These are phyloP conservation scores for Candida tropicalis DNA, from an alignment of 1,139 yeast genomes.

Conservation along the genomic window DNA sequence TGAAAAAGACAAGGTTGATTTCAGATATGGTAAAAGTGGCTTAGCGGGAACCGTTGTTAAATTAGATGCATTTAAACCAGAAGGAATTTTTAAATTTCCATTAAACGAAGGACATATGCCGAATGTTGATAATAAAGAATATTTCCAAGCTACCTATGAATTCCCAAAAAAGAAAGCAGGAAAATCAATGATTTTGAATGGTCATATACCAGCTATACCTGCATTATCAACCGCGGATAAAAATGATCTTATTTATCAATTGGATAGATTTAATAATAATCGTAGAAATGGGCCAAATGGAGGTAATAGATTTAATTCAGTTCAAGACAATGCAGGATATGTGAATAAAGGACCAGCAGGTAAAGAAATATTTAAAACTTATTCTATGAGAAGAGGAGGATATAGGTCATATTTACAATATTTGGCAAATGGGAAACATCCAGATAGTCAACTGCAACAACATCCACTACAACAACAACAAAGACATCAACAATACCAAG, in stretches of 20 bases:
- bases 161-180: slow-evolving; percentile 57
- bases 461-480: slow-evolving; percentile 4
- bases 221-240: slow-evolving; percentile 71
- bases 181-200: slow-evolving; percentile 84
- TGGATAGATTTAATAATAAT: slow-evolving; percentile 7
- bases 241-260: slow-evolving; percentile 53
- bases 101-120: slow-evolving; percentile 58
- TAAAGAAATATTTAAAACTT: slow-evolving; percentile 32
- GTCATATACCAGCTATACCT: slow-evolving; percentile 64
- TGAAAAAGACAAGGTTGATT: slow-evolving; percentile 33
- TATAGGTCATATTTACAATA: slow-evolving; percentile 35
- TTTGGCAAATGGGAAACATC: slow-evolving; percentile 12
- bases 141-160: slow-evolving; percentile 58
- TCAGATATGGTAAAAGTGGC: slow-evolving; percentile 55
- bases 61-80: slow-evolving; percentile 48
- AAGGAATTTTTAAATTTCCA: slow-evolving; percentile 59
- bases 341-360: slow-evolving; percentile 48
- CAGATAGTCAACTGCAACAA: slow-evolving; percentile 4
- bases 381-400: slow-evolving; percentile 45
- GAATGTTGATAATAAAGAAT: slow-evolving; percentile 57
- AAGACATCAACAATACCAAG: slow-evolving; percentile 13
- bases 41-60: slow-evolving; percentile 66
- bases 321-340: slow-evolving; percentile 39
- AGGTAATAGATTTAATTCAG: slow-evolving; percentile 35
- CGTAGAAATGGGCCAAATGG: slow-evolving; percentile 14